These are phyloP conservation scores for Exophiala oligosperma DNA, from an alignment of 2,329 filamentous ascomycete species.

Conservation along the genomic window DNA sequence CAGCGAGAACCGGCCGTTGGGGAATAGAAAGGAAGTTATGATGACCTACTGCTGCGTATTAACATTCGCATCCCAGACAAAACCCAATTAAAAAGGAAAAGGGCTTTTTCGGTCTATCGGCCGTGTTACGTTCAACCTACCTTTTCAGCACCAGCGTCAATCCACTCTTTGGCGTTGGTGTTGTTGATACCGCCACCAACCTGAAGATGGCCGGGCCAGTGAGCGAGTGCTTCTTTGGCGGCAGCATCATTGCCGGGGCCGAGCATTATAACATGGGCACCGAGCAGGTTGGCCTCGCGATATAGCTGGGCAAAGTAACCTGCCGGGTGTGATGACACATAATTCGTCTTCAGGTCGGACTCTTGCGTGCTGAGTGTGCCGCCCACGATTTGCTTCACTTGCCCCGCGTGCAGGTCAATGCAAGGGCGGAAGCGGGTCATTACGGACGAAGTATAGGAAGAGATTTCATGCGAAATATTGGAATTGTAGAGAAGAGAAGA, in stretches of 20 bases:
- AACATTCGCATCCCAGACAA: neutral
- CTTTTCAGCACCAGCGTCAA: conserved; percentile 85
- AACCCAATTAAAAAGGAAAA: neutral
- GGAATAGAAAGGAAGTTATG: conserved; percentile 94
- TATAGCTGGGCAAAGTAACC: conserved; percentile 82
- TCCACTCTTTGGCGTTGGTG: conserved; percentile 80
- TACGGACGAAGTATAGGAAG: neutral
- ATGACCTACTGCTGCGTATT: conserved; percentile 71
- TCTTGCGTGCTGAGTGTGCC: conserved; percentile 73
- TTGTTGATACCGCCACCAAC: conserved; percentile 93
- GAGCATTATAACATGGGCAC: conserved; percentile 95
- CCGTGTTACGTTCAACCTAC: conserved; percentile 50
- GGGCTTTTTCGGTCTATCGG: no score
- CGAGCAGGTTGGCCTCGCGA: conserved; percentile 68
- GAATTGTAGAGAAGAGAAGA: neutral
- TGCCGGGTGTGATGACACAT: conserved; percentile 80
- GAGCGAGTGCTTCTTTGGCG: conserved; percentile 70
- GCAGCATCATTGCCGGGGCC: conserved; percentile 83
- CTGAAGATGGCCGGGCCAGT: conserved; percentile 81
- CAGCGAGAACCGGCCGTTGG: conserved; percentile 76
- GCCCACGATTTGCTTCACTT: conserved; percentile 98
- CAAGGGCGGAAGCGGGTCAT: conserved; percentile 97
- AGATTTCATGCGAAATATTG: neutral
- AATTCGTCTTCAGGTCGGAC: conserved; percentile 81
- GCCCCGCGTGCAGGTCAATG: conserved; percentile 95